A percentile compares a stretch with the other conserved stretches of the same genome.
Conservation (phyloP, 176 grass and related monocot species). For the Chloris gayana region DNA sequence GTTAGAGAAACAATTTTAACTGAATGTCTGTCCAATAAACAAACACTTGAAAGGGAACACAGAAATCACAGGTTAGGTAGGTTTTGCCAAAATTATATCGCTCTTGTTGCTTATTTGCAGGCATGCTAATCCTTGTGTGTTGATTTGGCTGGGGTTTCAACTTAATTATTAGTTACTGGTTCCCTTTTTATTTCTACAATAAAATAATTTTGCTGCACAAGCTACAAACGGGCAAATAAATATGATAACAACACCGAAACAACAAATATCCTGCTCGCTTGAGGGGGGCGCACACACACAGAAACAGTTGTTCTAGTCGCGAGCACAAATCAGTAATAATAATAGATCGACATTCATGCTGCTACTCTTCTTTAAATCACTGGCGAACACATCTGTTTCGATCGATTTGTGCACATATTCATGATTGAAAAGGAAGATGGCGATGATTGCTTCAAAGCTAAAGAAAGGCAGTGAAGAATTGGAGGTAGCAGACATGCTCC, state of each 20-base stretch:
- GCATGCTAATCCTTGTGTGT: conserved; percentile 1
- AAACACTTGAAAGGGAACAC: too few species aligned
- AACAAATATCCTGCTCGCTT: background rate
- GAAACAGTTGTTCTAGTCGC: background rate
- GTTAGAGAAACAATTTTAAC: background rate
- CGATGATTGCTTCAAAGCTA: conserved; percentile 41
- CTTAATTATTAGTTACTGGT: background rate
- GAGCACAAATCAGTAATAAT: background rate
- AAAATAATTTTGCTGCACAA: too few species aligned
- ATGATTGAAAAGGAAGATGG: conserved; percentile 30
- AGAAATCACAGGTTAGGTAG: too few species aligned
- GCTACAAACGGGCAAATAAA: background rate
- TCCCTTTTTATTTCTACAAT: background rate
- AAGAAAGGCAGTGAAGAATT: conserved; percentile 36
- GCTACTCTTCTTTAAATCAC: background rate
- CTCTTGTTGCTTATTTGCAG: background rate
- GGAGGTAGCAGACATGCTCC: conserved; percentile 28
- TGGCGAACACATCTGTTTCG: background rate
- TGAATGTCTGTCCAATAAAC: background rate
- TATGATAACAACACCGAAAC: background rate
- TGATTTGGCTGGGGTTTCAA: background rate
- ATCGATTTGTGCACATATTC: background rate
- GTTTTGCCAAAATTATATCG: background rate
- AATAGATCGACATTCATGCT: conserved; percentile 14
- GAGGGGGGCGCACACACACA: background rate